Conservation (phyloP, 768 basidiomycete species). For the Agaricus blazei region DNA sequence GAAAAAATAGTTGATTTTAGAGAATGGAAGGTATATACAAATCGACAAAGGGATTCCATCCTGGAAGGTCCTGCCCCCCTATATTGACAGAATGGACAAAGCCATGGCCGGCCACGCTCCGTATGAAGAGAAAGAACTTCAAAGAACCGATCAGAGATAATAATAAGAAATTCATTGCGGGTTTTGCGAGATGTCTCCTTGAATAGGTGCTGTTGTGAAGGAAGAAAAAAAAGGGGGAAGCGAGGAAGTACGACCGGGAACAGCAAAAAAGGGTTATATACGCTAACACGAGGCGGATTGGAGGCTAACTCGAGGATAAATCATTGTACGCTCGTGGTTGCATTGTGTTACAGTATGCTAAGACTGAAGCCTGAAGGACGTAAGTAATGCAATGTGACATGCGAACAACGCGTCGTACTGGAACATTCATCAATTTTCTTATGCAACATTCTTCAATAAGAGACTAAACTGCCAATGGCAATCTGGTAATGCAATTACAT, state of each 20-base stretch:
- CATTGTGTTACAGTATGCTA: background rate
- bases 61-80: slow-evolving; percentile 25
- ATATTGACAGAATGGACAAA: slow-evolving; percentile 28
- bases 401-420: too few species aligned
- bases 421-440: too few species aligned
- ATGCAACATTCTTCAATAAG: too few species aligned
- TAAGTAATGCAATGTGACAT: too few species aligned
- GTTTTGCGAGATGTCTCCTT: slow-evolving; percentile 19
- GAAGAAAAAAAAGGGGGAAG: slow-evolving; percentile 85
- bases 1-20: background rate
- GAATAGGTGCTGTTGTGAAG: too few species aligned
- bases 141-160: slow-evolving; percentile 12
- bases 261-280: slow-evolving; percentile 24
- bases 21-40: slow-evolving; percentile 22
- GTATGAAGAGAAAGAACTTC: slow-evolving; percentile 13
- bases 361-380: too few species aligned
- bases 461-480: too few species aligned
- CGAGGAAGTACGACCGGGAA: slow-evolving; percentile 46
- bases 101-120: slow-evolving; percentile 25
- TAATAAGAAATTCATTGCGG: slow-evolving; percentile 49
- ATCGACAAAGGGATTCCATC: slow-evolving; percentile 35
- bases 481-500: too few species aligned
- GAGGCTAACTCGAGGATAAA: slow-evolving; percentile 10
- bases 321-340: background rate
- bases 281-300: slow-evolving; percentile 1